Evolutionary conservation across 441 rosid species (phyloP).

Genomic region (Pelargonium myrrhifolium): DNA sequence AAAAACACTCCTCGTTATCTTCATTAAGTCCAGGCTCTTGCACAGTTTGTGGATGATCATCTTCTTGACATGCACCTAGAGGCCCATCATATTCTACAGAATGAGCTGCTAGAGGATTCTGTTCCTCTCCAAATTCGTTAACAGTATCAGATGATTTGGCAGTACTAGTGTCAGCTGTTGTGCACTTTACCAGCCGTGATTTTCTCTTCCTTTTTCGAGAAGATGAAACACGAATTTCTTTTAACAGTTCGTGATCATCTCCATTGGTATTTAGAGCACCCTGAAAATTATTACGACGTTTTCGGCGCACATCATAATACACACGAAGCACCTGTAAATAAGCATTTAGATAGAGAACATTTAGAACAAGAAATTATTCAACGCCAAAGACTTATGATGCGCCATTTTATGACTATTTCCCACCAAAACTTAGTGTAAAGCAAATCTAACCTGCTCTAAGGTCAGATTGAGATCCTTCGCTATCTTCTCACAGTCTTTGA

Average conservation of each 20-base stretch:
- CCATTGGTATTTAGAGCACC: conserved; percentile 31
- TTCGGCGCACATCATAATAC: conserved; percentile 52
- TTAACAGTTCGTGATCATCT: conserved; percentile 23
- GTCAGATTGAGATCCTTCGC: conserved; percentile 81
- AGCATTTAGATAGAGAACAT: background rate
- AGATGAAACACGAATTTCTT: conserved; percentile 29
- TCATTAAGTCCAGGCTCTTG: conserved; percentile 32
- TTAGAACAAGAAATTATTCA: background rate
- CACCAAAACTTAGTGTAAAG: conserved; percentile 4
- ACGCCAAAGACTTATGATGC: background rate
- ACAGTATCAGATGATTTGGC: conserved; percentile 23
- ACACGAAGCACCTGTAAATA: conserved; percentile 70
- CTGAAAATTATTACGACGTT: conserved; percentile 37
- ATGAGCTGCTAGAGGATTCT: conserved; percentile 25
- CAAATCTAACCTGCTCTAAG: conserved; percentile 63
- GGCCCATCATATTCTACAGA: conserved; percentile 24
- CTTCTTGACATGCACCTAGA: conserved; percentile 30
- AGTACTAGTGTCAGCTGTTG: conserved; percentile 33
- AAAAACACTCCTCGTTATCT: conserved; percentile 38
- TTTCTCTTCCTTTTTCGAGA: conserved; percentile 47
- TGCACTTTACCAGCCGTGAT: conserved; percentile 25
- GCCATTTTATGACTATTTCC: background rate
- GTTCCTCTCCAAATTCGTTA: conserved; percentile 24
- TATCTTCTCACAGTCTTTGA: conserved; percentile 67
- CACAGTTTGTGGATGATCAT: conserved; percentile 30